A percentile compares a stretch with the other conserved stretches of the same genome.
phyloP scores from a whole-genome alignment of 352 stramenopile species.

The Globisporangium cylindrosporum region DNA sequence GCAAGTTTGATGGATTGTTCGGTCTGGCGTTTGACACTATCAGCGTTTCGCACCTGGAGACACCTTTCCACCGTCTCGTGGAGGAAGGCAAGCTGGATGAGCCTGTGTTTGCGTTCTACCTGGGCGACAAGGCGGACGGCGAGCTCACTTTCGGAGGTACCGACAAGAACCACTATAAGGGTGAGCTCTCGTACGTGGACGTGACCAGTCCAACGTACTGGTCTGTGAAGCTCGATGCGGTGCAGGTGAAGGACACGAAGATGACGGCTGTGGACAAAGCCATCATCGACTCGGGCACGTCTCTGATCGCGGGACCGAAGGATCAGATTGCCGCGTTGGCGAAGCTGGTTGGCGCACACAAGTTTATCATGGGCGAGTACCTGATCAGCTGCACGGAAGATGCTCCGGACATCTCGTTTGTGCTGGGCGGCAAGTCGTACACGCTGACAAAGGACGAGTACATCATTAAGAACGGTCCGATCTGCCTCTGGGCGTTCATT shows the following conservation, averaged over 20 bases:
- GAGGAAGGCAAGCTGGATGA: constrained; percentile 65
- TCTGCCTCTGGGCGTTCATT: constrained; percentile 20
- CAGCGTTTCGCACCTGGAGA: constrained; percentile 69
- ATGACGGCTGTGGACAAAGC: constrained; percentile 21
- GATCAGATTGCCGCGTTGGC: constrained; percentile 19
- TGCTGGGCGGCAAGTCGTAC: constrained; percentile 84
- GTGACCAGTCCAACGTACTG: constrained; percentile 25
- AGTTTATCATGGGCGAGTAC: constrained; percentile 90
- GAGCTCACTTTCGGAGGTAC: constrained; percentile 31
- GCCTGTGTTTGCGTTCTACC: constrained; percentile 89
- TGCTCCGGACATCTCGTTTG: constrained; percentile 87
- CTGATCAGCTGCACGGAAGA: constrained; percentile 88
- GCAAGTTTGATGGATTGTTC: constrained; percentile 93
- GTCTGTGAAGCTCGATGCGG: constrained; percentile 35
- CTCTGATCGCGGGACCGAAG: constrained; percentile 20
- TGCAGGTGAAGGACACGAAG: constrained; percentile 29
- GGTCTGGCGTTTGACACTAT: constrained; percentile 89
- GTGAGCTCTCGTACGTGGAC: constrained; percentile 75
- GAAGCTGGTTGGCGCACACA: constrained; percentile 54
- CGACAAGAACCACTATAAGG: constrained; percentile 79
- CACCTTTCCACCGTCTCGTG: constrained; percentile 87
- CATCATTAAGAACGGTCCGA: constrained; percentile 68
- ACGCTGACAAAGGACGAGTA: constrained; percentile 87
- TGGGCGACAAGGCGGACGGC: constrained; percentile 51
- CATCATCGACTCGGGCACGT: constrained; percentile 25